Percentiles rank a stretch among this genome's conserved stretches.
Conservation (phyloP, 768 basidiomycete species). For the Dioszegia crocea region DNA sequence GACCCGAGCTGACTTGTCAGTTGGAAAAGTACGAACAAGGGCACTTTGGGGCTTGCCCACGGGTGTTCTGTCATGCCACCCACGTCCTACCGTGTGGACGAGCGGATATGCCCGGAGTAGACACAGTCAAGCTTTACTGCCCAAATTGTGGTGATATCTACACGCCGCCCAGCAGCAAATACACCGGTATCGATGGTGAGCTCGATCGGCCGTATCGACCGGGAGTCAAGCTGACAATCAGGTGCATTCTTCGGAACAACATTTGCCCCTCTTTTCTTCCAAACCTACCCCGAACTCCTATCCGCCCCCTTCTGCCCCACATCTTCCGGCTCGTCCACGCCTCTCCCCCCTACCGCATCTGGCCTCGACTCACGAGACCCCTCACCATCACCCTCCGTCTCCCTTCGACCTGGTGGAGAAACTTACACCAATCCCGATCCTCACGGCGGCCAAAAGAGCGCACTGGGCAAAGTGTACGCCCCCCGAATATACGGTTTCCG, state of each 20-base stretch:
- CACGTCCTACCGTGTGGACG: slow-evolving; percentile 93
- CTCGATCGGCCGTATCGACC: slow-evolving; percentile 4
- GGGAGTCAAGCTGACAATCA: slow-evolving; percentile 43
- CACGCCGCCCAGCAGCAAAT: slow-evolving; percentile 88
- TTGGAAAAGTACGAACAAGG: slow-evolving; percentile 92
- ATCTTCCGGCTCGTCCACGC: slow-evolving; percentile 24
- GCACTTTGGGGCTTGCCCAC: slow-evolving; percentile 88
- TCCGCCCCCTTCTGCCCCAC: slow-evolving; percentile 82
- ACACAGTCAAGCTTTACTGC: slow-evolving; percentile 97
- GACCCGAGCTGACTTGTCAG: slow-evolving; percentile 51
- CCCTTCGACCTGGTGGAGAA: slow-evolving; percentile 27
- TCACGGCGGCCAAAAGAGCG: slow-evolving; percentile 64
- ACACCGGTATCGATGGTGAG: slow-evolving; percentile 91
- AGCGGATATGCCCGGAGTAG: slow-evolving; percentile 89
- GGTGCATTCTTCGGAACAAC: slow-evolving; percentile 99
- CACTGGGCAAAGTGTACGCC: slow-evolving; percentile 78
- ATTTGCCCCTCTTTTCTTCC: slow-evolving; percentile 97
- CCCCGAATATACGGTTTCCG: slow-evolving; percentile 96
- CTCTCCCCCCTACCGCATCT: slow-evolving; percentile 19
- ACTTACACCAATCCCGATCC: slow-evolving; percentile 84
- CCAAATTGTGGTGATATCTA: slow-evolving; percentile 98
- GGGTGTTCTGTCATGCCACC: slow-evolving; percentile 84
- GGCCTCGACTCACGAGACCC: slow-evolving; percentile 9
- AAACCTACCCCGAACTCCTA: slow-evolving; percentile 91
- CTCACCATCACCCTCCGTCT: slow-evolving; percentile 4